These are phyloP conservation scores for Sonneratia caseolaris DNA, from an alignment of 345 rosid genomes.

Conservation along the genomic window DNA sequence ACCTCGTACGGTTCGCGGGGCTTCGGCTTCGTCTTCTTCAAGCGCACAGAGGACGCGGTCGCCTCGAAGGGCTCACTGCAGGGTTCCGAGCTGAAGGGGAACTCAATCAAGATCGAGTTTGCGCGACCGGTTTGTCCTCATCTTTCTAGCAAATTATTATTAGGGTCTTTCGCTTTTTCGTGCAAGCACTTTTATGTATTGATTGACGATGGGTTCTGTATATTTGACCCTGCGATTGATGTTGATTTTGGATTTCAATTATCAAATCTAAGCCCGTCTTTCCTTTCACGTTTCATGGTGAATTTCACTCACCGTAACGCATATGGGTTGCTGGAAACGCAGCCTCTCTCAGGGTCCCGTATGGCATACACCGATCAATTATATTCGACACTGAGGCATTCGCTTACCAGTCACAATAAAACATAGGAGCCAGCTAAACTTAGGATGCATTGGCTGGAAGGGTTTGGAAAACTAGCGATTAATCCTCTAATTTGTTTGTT, in stretches of 20 bases:
- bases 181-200: not conserved
- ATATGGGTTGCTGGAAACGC: not conserved
- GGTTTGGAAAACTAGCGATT: too few relatives aligned
- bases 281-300: not conserved
- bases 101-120: slow-evolving; percentile 69
- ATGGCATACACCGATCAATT: not conserved
- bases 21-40: slow-evolving; percentile 72
- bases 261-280: not conserved
- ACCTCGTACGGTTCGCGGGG: slow-evolving; percentile 53
- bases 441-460: not conserved
- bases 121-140: slow-evolving; percentile 93
- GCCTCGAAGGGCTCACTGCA: slow-evolving; percentile 73
- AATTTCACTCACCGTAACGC: not conserved
- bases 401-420: too few relatives aligned
- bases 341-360: too few relatives aligned
- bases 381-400: not conserved
- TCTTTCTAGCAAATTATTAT: slow-evolving; percentile 34
- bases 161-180: not conserved
- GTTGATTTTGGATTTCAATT: not conserved
- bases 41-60: slow-evolving; percentile 68
- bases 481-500: too few relatives aligned
- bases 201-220: not conserved
- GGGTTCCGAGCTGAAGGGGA: slow-evolving; percentile 49
- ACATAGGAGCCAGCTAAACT: not conserved
- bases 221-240: not conserved